Evolutionary conservation across 371 early-diverging fungal genomes (phyloP), one percentile per base, ranked within the genome.

Genomic region (Astathelohania contejeani): DNA sequence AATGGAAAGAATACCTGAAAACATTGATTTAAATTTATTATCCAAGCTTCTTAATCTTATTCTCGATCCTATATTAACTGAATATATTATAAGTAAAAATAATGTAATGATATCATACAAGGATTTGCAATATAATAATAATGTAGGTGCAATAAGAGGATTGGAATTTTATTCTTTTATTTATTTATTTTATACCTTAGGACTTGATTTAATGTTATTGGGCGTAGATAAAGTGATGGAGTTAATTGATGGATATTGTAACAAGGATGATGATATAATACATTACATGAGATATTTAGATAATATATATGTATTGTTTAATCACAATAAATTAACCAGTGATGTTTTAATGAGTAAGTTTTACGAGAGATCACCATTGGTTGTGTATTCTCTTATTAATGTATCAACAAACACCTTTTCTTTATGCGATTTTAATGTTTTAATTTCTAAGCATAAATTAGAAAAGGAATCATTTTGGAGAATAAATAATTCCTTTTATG

Each of bases 31-130:
- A 58, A 93, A 92, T 18, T 76, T 96, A 22, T 79, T 96, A 39
- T 87, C 89, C 59, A 83, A 88, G 53, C 78, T 96, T 37, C 75
- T 97, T 63, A 82, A 89, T 49, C 77, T 94, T 42, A 83, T 93
- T 73, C 77, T 95, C 46, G 94, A 94, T 75, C 90, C 90, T 77
- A 90, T 88, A 67, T 76, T 98, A 71, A 92, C 91, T 18, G 90
- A 94, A 66, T 96, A 96, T 73, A 90, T 96, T 78, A 87, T 92
- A 0, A 86, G 88, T 55, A 90, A 95, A 78, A 90, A 90, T 77
- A 91, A 90, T 75, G 84, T 88, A 43, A 87, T 81, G 3, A 74
- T 98, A 54, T 84, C 79, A 56, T 98, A 92, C 79, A 98, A 96
- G 79, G 97, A 98, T 67, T 96, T 96, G 76, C 83, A 83, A 71